Conservation (phyloP, 2,329 filamentous ascomycete species). For the Lasiodiplodia sp. region DNA sequence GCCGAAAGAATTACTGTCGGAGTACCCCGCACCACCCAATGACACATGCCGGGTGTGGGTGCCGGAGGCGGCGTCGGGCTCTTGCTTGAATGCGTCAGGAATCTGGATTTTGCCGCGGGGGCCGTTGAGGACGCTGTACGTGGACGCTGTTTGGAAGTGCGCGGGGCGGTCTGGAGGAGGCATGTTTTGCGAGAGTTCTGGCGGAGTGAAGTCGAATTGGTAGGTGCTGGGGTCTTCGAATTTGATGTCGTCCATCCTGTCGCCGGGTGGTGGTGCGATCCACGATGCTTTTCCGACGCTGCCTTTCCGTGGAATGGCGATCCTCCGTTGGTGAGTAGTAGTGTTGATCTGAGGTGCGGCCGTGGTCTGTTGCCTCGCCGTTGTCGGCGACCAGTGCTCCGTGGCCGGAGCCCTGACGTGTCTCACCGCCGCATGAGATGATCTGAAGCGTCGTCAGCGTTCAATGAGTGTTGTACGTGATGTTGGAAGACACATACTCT, state of each 20-base stretch:
- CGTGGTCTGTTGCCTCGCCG: not conserved
- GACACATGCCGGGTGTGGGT: slow-evolving; percentile 1
- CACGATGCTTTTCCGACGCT: not conserved
- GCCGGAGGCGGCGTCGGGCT: not conserved
- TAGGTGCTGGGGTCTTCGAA: not conserved
- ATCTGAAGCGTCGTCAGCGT: not conserved
- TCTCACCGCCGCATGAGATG: not conserved
- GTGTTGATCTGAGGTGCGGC: too few relatives aligned
- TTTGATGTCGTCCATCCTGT: not conserved
- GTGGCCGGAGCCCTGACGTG: not conserved
- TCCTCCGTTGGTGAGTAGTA: not conserved
- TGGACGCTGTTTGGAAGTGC: not conserved
- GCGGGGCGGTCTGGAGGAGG: not conserved
- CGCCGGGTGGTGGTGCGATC: too few relatives aligned
- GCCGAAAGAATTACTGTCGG: not conserved
- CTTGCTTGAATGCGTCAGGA: not conserved
- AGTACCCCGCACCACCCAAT: not conserved
- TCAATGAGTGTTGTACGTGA: not conserved
- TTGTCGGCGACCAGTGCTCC: not conserved
- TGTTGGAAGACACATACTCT: not conserved
- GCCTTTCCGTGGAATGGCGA: not conserved
- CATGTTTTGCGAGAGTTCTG: not conserved
- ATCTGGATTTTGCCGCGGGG: not conserved
- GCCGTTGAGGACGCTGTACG: not conserved
- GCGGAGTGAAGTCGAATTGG: not conserved